Percentiles rank a stretch among this genome's conserved stretches.
These are phyloP conservation scores for Domatiomyces globalis DNA, from an alignment of 2,329 filamentous ascomycete species.

Conservation along the genomic window DNA sequence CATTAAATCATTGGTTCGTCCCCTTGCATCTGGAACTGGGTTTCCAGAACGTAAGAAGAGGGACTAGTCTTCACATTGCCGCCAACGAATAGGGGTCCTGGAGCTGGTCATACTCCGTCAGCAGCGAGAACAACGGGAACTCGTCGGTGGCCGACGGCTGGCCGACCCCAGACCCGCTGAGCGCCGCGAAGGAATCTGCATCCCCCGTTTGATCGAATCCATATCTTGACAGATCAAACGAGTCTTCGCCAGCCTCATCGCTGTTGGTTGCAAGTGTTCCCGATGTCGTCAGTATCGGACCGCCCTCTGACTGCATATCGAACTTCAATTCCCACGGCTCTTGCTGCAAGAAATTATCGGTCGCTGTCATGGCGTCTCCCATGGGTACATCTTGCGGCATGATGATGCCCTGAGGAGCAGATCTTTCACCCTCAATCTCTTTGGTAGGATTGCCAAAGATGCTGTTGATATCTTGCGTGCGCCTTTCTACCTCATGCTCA, in stretches of 20 bases:
- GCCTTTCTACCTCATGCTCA: slow-evolving; percentile 26
- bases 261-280: slow-evolving; percentile 13
- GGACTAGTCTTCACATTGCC: slow-evolving; percentile 5
- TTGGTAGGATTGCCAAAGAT: slow-evolving; percentile 26
- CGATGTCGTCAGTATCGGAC: slow-evolving; percentile 18
- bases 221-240: slow-evolving; percentile 3
- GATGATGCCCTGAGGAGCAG: slow-evolving; percentile 1
- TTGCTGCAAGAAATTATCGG: neutral
- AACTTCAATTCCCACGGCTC: slow-evolving; percentile 14
- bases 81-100: slow-evolving; percentile 11
- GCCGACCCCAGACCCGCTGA: slow-evolving; percentile 12
- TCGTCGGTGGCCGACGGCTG: slow-evolving; percentile 16
- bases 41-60: slow-evolving; percentile 2
- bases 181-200: slow-evolving; percentile 8
- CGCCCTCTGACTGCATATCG: slow-evolving; percentile 13
- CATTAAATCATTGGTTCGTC: slow-evolving; percentile 20
- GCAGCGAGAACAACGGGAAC: slow-evolving; percentile 17
- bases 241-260: slow-evolving; percentile 8
- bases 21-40: neutral
- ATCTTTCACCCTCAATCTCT: slow-evolving; percentile 8
- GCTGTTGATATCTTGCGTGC: slow-evolving; percentile 28
- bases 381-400: neutral
- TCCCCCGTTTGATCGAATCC: slow-evolving; percentile 10
- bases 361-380: neutral
- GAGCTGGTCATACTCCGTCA: slow-evolving; percentile 17